Percentiles rank a stretch among this genome's conserved stretches.
Evolutionary conservation across 73 alveolate genomes (phyloP).

Genomic region (Uronychia setigera): DNA sequence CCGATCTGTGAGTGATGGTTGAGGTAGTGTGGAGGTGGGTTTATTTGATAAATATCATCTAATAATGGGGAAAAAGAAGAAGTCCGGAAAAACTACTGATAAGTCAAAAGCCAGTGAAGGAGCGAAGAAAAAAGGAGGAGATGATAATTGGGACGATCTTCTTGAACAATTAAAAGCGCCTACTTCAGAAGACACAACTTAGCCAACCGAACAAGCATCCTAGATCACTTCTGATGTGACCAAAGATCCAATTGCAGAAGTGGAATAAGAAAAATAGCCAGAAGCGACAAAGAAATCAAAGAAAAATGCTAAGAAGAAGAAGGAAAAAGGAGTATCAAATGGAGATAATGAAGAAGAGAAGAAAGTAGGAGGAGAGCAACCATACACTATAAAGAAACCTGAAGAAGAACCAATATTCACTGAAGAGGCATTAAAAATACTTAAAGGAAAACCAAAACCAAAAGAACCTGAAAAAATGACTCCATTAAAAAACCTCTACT

Average conservation of each 20-base stretch:
- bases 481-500: neutral
- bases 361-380: neutral
- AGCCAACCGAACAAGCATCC: no score
- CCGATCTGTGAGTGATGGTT: conserved; percentile 4
- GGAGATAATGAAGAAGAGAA: neutral
- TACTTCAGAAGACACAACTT: no score
- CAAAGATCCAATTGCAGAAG: neutral
- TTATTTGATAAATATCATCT: no score
- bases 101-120: conserved; percentile 2
- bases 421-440: neutral
- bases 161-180: neutral
- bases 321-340: neutral
- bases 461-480: conserved; percentile 5
- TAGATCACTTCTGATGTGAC: no score
- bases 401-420: conserved; percentile 6
- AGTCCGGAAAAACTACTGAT: neutral
- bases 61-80: conserved; percentile 1
- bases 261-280: neutral
- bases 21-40: conserved; percentile 1
- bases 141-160: neutral
- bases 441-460: conserved; percentile 1
- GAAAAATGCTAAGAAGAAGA: conserved; percentile 24
- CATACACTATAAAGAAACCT: conserved; percentile 1
- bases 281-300: neutral
- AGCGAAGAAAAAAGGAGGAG: neutral